Base-by-base conservation (phyloP, 2,329 filamentous ascomycete genomes). In the Paraphoma sp. region DNA sequence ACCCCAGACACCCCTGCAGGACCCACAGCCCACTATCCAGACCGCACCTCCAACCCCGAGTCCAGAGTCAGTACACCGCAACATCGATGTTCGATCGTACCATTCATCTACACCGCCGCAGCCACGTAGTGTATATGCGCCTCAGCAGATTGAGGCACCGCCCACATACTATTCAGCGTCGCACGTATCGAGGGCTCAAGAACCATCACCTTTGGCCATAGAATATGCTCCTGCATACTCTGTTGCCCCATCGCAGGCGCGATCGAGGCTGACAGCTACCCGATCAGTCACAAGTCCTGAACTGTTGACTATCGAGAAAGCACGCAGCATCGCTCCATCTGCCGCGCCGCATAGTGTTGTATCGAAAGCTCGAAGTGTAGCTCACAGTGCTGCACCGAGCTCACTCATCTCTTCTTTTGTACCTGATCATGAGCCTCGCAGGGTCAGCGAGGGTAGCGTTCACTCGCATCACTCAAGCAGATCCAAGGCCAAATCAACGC, bases 101-200 rank as follows among this genome's bases (percentile, higher is more conserved):
- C 71, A 73, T 60, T 69, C 70, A 41, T 51, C 65, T 43, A 62
- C 68, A 48, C 57, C 65, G 48, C 54, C 63, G 49, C 69, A 62
- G 50, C 56, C 66, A 45, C 65, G 62, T 36, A 65, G 58, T 49
- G 59, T 58, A 9, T 62, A 60, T 40, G 56, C 53, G 45, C 61
- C 57, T 36, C 54, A 57, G 43, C 76, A 79, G 44, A 78, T 81
- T 50, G 79, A 80, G 60, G 71, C 75, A 12, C 72, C 74, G 2
- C 63, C 63, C 14, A 73, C 70, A 56, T 74, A 74, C 51, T 70
- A 75, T 47, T 67, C 70, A 36, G 73, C 71, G n/a, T 69, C 70
- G 17, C 70, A 72, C 36, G 55, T 62, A 4, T 72, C 70, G 16
- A 60, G 62, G 18, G 59, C 73, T 29, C 70, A 64, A 49, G 57